Percentiles rank a stretch among this genome's conserved stretches.
Conservation (phyloP, 1,139 yeast species). For the Kluyveromyces sp. region DNA sequence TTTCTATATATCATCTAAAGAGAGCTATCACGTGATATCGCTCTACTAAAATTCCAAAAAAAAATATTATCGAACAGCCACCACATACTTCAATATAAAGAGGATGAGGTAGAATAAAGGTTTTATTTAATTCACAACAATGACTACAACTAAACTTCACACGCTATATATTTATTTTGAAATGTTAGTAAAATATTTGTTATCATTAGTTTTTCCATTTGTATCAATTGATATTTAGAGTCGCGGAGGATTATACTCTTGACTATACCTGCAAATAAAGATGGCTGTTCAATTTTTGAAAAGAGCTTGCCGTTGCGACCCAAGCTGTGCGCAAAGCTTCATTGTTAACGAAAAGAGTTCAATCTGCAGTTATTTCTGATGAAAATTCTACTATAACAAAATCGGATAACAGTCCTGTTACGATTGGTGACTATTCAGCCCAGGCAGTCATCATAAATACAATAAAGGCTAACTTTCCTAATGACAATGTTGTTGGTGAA, state of each 20-base stretch:
- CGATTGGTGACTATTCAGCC: slow-evolving; percentile 93
- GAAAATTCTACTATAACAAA: slow-evolving; percentile 64
- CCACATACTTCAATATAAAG: too few species aligned
- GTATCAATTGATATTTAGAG: too few species aligned
- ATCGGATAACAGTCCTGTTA: slow-evolving; percentile 88
- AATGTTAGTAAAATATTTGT: too few species aligned
- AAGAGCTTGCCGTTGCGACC: slow-evolving; percentile 71
- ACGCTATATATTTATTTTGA: too few species aligned
- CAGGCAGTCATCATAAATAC: slow-evolving; percentile 90
- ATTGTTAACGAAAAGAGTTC: slow-evolving; percentile 62
- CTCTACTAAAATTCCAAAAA: background rate
- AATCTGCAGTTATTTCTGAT: slow-evolving; percentile 55
- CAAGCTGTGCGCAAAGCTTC: slow-evolving; percentile 89
- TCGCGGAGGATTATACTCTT: too few species aligned
- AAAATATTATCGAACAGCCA: too few species aligned
- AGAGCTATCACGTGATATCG: background rate
- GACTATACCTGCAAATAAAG: too few species aligned
- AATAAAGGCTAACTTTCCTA: slow-evolving; percentile 67
- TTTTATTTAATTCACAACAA: too few species aligned
- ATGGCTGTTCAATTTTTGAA: slow-evolving; percentile 32
- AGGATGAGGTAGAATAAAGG: too few species aligned
- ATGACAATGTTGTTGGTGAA: slow-evolving; percentile 87
- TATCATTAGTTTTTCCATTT: too few species aligned
- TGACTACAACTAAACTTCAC: too few species aligned
- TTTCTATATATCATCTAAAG: too few species aligned